phyloP scores from a whole-genome alignment of 106 monocot genomes.

The Dendrobium officinale region DNA sequence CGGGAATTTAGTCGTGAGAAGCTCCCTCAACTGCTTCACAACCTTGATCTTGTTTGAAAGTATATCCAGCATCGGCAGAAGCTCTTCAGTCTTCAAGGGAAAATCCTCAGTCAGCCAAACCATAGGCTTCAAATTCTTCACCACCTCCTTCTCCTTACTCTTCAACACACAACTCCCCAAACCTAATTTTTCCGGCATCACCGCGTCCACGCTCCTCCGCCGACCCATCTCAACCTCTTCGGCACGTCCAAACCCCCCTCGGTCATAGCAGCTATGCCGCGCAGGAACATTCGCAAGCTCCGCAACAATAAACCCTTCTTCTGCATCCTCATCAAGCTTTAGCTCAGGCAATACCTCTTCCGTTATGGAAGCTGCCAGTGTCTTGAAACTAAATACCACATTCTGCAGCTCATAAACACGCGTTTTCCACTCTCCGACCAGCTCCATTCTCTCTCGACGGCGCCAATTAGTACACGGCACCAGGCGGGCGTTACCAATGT shows the following conservation, averaged over 20 bases:
- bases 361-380: slow-evolving; percentile 30
- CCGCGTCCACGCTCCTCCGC: slow-evolving; percentile 16
- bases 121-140: slow-evolving; percentile 70
- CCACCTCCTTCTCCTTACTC: slow-evolving; percentile 84
- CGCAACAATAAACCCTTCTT: slow-evolving; percentile 83
- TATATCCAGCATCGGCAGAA: slow-evolving; percentile 77
- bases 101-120: slow-evolving; percentile 94
- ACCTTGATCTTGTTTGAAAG: slow-evolving; percentile 74
- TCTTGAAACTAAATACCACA: slow-evolving; percentile 71
- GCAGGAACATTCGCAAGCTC: slow-evolving; percentile 41
- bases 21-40: slow-evolving; percentile 64
- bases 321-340: slow-evolving; percentile 43
- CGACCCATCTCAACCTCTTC: slow-evolving; percentile 11
- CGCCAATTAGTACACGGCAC: slow-evolving; percentile 64
- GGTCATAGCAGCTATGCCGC: slow-evolving; percentile 56
- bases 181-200: background rate
- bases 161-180: slow-evolving; percentile 16
- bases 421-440: slow-evolving; percentile 69
- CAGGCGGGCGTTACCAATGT: slow-evolving; percentile 57
- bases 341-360: slow-evolving; percentile 25
- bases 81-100: slow-evolving; percentile 66
- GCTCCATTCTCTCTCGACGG: slow-evolving; percentile 62
- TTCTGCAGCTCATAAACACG: slow-evolving; percentile 72
- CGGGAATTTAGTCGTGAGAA: slow-evolving; percentile 89
- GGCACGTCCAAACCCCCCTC: slow-evolving; percentile 11